These are phyloP conservation scores for Phalaenopsis aphrodite DNA, from an alignment of 106 monocot genomes.

Conservation along the genomic window DNA sequence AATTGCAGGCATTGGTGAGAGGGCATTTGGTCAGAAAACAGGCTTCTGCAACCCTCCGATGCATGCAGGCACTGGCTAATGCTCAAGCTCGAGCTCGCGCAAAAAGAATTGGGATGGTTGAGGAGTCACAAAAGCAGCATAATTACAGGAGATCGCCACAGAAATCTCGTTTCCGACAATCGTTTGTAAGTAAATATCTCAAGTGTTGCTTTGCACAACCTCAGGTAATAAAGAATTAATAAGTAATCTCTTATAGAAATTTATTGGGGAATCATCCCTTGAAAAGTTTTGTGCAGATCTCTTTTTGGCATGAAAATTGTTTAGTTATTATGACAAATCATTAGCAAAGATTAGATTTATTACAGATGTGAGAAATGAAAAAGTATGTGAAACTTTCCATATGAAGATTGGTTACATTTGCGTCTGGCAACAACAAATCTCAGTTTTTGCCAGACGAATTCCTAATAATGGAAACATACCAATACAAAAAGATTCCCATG, in stretches of 20 bases:
- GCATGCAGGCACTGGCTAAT: conserved; percentile 42
- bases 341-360: neutral
- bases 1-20: conserved; percentile 63
- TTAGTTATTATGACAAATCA: neutral
- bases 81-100: conserved; percentile 37
- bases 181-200: conserved; percentile 32
- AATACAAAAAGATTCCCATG: neutral
- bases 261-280: no score
- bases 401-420: neutral
- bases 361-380: neutral
- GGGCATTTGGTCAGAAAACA: conserved; percentile 60
- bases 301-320: neutral
- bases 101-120: conserved; percentile 26
- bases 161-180: conserved; percentile 25
- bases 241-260: neutral
- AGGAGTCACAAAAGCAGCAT: conserved; percentile 9
- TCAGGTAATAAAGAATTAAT: neutral
- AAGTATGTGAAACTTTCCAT: neutral
- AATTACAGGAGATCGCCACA: conserved; percentile 29
- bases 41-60: conserved; percentile 35
- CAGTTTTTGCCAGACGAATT: neutral
- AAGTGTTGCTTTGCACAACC: neutral
- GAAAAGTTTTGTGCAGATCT: no score
- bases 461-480: neutral
- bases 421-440: neutral